Base-by-base conservation (phyloP, 2,329 filamentous ascomycete genomes). In the Teratosphaeria gauchensis region DNA sequence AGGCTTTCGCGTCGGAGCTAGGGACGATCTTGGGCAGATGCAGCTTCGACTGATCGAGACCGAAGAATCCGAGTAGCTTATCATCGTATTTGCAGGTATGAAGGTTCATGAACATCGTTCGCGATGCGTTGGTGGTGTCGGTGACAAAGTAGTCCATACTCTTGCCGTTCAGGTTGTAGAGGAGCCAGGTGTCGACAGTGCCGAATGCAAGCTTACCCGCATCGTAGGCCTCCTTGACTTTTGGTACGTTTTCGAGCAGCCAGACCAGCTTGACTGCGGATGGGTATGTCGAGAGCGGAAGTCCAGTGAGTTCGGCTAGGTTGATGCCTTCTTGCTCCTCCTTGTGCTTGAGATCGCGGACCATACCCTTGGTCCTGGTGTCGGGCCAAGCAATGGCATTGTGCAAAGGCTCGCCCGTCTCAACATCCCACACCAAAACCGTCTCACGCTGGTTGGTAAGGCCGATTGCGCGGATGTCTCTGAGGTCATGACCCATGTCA, bases 61-160 rank as follows among this genome's bases (percentile, higher is more conserved):
- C 83, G 73, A 95, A 95, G 76, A 94, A 95, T 16, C 82, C 74
- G n/a, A 95, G 76, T 12, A 94, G 80, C 46, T 78, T 80, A 60
- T 90, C 84, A 69, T 94, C 89, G 73, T 94, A 95, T 66, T 91
- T 72, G 60, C 89, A 79, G n/a, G 86, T 91, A 66, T 85, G 80
- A 56, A 95, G 78, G 75, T 95, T 90, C 85, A 94, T 90, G 73
- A 95, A 92, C 89, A 95, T 94, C 62, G 90, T 95, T 70, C 90
- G 81, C 56, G 88, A 92, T n/a, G 90, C 90, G 71, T 95, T 95
- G 62, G 88, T 89, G 57, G 87, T 84, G 73, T 95, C 90, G 0
- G 90, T 94, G 62, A 95, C 88, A 69, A 88, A 85, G 38, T 90
- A 74, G 55, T 80, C 82, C 55, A 84, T 79, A 33, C 80, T 79